These are phyloP conservation scores for Steccherinum ochraceum DNA, from an alignment of 768 basidiomycete genomes.

Conservation along the genomic window DNA sequence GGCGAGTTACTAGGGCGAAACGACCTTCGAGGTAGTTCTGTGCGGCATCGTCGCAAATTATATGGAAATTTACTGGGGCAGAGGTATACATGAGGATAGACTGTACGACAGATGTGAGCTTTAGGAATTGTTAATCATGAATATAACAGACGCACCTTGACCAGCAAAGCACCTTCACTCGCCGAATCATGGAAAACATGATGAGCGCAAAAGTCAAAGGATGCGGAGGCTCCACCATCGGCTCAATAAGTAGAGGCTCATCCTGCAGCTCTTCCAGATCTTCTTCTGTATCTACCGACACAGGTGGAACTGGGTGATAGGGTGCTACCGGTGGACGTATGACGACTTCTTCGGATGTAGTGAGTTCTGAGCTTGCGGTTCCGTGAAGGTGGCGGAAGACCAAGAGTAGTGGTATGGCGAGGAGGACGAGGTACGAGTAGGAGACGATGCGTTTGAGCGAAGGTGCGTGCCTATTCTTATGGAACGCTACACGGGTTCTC, in stretches of 20 bases:
- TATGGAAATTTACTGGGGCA: slow-evolving; percentile 15
- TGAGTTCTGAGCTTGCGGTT: not conserved
- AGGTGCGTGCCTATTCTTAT: not conserved
- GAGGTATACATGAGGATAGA: slow-evolving; percentile 19
- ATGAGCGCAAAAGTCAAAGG: slow-evolving; percentile 38
- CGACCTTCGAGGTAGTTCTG: slow-evolving; percentile 32
- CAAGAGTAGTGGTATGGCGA: slow-evolving; percentile 5
- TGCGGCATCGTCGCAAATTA: slow-evolving; percentile 38
- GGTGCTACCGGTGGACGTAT: not conserved
- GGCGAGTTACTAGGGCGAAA: slow-evolving; percentile 32
- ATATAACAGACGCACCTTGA: slow-evolving; percentile 29
- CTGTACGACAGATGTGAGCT: slow-evolving; percentile 4
- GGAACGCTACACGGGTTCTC: not conserved
- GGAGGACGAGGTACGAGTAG: slow-evolving; percentile 1
- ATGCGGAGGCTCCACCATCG: slow-evolving; percentile 9
- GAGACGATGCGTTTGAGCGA: slow-evolving; percentile 2
- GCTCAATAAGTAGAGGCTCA: not conserved
- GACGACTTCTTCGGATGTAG: not conserved
- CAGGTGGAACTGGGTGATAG: not conserved
- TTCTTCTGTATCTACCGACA: not conserved
- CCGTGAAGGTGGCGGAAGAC: not conserved
- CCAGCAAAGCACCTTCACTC: slow-evolving; percentile 33
- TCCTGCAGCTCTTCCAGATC: not conserved
- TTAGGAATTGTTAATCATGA: not conserved
- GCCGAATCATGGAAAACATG: slow-evolving; percentile 38